Evolutionary conservation across 163 green algal species (phyloP), one percentile per base, ranked within the genome.

Genomic region (Trebouxiophyceae sp.): DNA sequence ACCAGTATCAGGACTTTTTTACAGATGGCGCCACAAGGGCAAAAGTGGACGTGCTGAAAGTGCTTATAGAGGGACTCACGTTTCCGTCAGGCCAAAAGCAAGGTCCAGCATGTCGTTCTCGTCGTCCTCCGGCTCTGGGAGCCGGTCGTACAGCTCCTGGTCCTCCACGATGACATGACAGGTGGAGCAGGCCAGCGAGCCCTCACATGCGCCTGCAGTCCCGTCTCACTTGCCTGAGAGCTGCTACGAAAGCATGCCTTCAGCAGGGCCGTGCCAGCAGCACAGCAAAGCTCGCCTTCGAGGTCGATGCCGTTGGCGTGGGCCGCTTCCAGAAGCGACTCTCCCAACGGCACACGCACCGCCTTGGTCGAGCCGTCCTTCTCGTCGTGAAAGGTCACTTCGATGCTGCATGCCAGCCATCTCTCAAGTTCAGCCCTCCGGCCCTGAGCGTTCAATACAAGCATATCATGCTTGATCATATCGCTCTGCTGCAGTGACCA

Each of bases 91-190:
- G 0, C 91, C 95, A 84, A 96, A 99, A 1, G 95, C 95, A 26
- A 99, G 81, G 86, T 99, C 95, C 30, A 99, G 81, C 95, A 99
- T 99, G 74, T 99, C 95, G 45, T 98, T 93, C 76, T 99, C 95
- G 70, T 99, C 95, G 30, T 99, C 95, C 16, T 80, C 80, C 5
- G 94, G 76, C 69, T 99, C 94, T 3, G 84, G 82, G 1, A 99
- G 62, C 44, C 79, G 84, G 58, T 95, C 86, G 77, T 89, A 99
- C 30, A 85, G 84, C 0, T 89, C 85, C 63, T 93, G 78, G 62
- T 95, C 84, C 82, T 96, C 68, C 44, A 66, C 79, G n/a, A 98
- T 87, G 28, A 99, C 82, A 76, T 99, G 94, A 71, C 94, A 99
- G 0, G 94, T 99, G 23, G 91, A 98, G 72, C 94, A 99, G 0